These are phyloP conservation scores for Steccherinum ochraceum DNA, from an alignment of 768 basidiomycete species.

Conservation along the genomic window DNA sequence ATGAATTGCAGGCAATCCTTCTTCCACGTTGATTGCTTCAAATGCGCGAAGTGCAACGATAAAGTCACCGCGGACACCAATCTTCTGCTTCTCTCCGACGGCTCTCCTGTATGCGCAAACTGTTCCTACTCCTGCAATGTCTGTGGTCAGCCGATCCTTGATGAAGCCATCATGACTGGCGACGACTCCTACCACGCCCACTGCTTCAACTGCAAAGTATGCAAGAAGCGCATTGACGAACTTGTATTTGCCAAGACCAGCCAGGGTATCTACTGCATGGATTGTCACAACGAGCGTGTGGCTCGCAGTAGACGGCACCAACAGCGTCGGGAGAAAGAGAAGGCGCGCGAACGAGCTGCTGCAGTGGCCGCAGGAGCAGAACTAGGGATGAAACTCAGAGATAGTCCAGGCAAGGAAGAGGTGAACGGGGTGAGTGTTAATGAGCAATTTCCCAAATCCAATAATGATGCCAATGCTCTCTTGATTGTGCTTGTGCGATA, in stretches of 20 bases:
- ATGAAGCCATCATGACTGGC: conserved; percentile 99
- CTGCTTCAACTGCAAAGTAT: conserved; percentile 97
- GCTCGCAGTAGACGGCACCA: conserved; percentile 89
- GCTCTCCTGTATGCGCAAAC: conserved; percentile 91
- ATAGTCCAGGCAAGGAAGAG: background rate
- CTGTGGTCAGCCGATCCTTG: conserved; percentile 89
- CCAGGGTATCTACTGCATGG: conserved; percentile 98
- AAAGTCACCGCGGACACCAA: conserved; percentile 96
- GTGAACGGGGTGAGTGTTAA: background rate
- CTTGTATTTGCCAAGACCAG: conserved; percentile 98
- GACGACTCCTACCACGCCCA: conserved; percentile 98
- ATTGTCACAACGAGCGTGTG: conserved; percentile 96
- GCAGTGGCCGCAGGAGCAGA: conserved; percentile 18
- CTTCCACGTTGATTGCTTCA: conserved; percentile 94
- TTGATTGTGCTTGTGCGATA: background rate
- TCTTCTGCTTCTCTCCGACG: conserved; percentile 93
- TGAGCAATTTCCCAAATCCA: background rate
- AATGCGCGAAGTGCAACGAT: conserved; percentile 91
- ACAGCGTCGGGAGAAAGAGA: conserved; percentile 43
- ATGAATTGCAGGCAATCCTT: conserved; percentile 83
- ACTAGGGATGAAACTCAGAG: background rate
- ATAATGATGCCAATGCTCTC: background rate
- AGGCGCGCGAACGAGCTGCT: conserved; percentile 41
- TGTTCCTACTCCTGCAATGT: conserved; percentile 96
- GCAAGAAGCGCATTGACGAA: conserved; percentile 92